Base-by-base conservation (phyloP, 2,329 filamentous ascomycete genomes). In the Diaporthe australafricana region DNA sequence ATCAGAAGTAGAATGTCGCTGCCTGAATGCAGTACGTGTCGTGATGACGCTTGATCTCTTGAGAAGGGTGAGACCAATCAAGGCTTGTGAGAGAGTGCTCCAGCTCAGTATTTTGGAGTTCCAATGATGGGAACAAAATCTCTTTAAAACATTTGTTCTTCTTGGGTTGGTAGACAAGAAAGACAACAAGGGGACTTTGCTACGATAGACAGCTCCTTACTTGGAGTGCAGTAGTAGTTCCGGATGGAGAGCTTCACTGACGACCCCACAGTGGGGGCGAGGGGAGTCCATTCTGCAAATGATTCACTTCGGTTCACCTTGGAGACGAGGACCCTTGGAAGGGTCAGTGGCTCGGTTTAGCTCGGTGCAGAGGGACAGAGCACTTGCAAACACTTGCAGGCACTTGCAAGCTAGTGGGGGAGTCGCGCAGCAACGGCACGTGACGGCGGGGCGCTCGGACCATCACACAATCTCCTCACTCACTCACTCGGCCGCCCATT, bases 191-290 rank as follows among this genome's bases (percentile, higher is more conserved):
- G n/a, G n/a, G n/a, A n/a, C n/a, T n/a, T n/a, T n/a, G n/a, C n/a
- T n/a, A n/a, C 40, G 11, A 17, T 16, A 63, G 20, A 42, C 35
- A 48, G 42, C 27, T 48, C 12, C 60, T 25, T 42, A 42, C 7
- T 42, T 42, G 12, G 20, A 48, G 20, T 22, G 45, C n/a, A 48
- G 53, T 14, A n/a, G 27, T n/a, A 40, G 38, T 55, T 12, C 27
- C 17, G 27, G 30, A 65, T 65, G 42, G 45, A 50, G 60, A 63
- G 60, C 60, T 63, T 63, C 60, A 65, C 20, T 65, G 45, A 35
- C 60, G 25, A 65, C 60, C 60, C 60, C 60, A 65, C 60, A 65
- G 60, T 65, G 60, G 60, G 60, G 60, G 48, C 30, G n/a, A 45
- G 38, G 38, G 38, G 17, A 27, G 50, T 42, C 45, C 45, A 22